Percentiles rank a stretch among this genome's conserved stretches.
phyloP scores from a whole-genome alignment of 495 filamentous ascomycete species.

The Aspergillus bridgeri region DNA sequence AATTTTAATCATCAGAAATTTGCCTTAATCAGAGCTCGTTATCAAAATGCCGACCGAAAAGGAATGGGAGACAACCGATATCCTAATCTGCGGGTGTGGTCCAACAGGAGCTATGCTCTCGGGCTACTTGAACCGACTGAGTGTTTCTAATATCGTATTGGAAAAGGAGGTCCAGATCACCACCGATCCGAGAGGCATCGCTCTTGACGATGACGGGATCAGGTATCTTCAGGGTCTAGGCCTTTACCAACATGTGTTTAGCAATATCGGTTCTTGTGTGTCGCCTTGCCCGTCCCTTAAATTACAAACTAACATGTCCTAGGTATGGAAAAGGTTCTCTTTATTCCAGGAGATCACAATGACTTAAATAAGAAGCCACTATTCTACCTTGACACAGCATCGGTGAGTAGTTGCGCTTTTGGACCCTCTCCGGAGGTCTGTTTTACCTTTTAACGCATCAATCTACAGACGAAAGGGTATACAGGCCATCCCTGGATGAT shows the following conservation, averaged over 20 bases:
- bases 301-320: not conserved
- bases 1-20: no score
- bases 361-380: constrained; percentile 21
- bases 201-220: constrained; percentile 49
- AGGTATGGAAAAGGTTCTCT: constrained; percentile 29
- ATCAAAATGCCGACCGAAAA: not conserved
- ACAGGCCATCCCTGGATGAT: constrained; percentile 38
- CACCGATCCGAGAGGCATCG: constrained; percentile 50
- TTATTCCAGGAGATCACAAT: constrained; percentile 22
- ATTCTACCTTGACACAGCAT: constrained; percentile 28
- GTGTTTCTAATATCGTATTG: constrained; percentile 31
- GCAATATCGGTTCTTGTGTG: constrained; percentile 31
- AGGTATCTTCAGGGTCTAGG: constrained; percentile 45
- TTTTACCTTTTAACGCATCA: not conserved
- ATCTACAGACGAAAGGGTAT: constrained; percentile 26
- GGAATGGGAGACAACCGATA: constrained; percentile 28
- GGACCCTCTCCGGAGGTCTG: no score
- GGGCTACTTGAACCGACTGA: constrained; percentile 27
- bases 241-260: constrained; percentile 36
- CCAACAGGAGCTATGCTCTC: constrained; percentile 38
- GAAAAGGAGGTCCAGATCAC: constrained; percentile 45
- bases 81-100: constrained; percentile 40
- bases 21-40: no score
- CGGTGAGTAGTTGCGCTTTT: constrained; percentile 12
- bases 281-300: not conserved